Evolutionary conservation across 2,329 filamentous ascomycete species (phyloP).

Genomic region (Sclerotinia spermophila): DNA sequence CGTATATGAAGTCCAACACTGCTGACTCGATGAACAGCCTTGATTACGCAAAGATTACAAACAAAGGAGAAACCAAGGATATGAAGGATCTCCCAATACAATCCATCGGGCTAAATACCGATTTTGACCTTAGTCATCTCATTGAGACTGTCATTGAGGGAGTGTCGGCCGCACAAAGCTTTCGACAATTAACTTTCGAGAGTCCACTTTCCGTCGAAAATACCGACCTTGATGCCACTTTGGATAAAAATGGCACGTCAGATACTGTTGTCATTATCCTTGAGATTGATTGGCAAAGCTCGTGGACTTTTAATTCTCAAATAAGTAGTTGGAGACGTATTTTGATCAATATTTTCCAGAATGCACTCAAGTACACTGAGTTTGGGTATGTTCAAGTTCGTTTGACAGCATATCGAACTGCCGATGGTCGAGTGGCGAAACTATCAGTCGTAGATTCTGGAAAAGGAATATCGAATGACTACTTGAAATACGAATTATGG

Average conservation of each 20-base stretch:
- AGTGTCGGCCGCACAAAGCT: conserved; percentile 28
- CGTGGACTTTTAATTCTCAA: conserved; percentile 52
- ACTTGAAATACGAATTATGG: conserved; percentile 54
- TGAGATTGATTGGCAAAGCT: conserved; percentile 37
- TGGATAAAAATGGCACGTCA: background rate
- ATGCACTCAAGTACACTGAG: conserved; percentile 58
- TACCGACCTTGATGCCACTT: background rate
- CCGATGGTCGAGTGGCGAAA: conserved; percentile 15
- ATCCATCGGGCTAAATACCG: conserved; percentile 1
- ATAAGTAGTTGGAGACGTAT: conserved; percentile 49
- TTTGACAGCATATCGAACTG: conserved; percentile 29
- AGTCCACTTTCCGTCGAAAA: background rate
- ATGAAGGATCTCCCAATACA: conserved; percentile 4
- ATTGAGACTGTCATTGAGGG: conserved; percentile 31
- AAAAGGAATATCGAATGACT: conserved; percentile 58
- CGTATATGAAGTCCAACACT: background rate
- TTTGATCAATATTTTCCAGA: conserved; percentile 60
- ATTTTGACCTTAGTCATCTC: conserved; percentile 27
- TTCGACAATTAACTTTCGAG: conserved; percentile 16
- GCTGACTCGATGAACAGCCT: conserved; percentile 35
- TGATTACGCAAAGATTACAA: conserved; percentile 36
- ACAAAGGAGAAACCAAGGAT: conserved; percentile 1
- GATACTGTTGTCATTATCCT: conserved; percentile 43
- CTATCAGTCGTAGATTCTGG: conserved; percentile 58
- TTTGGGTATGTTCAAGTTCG: conserved; percentile 47